Base-by-base conservation (phyloP, 73 alveolate species). In the Stentor roeselii region DNA sequence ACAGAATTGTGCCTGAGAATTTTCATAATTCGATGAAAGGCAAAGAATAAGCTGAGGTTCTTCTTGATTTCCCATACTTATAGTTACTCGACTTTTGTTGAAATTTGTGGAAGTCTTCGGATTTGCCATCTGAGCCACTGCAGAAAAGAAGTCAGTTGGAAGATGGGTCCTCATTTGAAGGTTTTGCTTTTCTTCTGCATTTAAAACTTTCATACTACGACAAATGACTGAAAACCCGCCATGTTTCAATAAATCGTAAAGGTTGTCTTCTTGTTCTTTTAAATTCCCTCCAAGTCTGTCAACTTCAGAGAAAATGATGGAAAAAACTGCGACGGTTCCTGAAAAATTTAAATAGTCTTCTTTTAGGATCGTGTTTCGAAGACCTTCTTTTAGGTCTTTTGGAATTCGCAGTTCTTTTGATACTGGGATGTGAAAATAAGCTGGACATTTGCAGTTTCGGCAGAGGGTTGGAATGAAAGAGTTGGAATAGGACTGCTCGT, bases 181-280 rank as follows among this genome's bases (percentile, higher is more conserved):
- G 32, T 34, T 2, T 14, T 37, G 1, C 39, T 32, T 35, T 39
- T 37, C 74, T 37, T 34, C 38, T 37, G n/a, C 31, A 15, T 6
- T 1, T 6, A 76, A 37, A 40, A 76, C 74, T 76, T 76, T 76
- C 2, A 76, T 38, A 2, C 39, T 21, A 36, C 85, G 32, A 21
- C 60, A 76, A n/a, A 76, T 39, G 0, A 76, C 85, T 35, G 36
- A 21, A 2, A 76, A 76, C 1, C 84, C 84, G 14, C 84, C 84
- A 39, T 76, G 3, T 35, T 76, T 15, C 1, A 76, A 3, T 21
- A 76, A 1, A 34, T 21, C 60, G 39, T 27, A 76, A 1, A 76
- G 39, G n/a, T 39, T 35, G 6, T 76, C 84, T 35, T 76, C 84
- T n/a, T 76, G 75, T n/a, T 76, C 82, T 41, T 76, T 3, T 37